phyloP scores from a whole-genome alignment of 1,284 basidiomycete genomes.

The Irpex sp. region DNA sequence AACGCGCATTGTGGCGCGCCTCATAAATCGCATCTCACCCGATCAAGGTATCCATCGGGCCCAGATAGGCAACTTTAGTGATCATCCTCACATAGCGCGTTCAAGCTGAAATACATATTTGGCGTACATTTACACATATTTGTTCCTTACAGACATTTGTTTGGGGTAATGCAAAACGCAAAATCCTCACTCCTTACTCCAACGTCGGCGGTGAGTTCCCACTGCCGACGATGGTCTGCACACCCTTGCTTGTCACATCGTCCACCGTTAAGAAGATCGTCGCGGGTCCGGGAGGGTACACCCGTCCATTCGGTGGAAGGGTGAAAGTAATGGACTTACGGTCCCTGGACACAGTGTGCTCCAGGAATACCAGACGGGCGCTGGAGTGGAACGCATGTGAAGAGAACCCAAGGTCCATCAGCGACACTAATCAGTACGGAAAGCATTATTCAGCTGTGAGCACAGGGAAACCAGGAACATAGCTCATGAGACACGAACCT shows the following conservation, averaged over 20 bases:
- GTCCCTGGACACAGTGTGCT: slow-evolving; percentile 29
- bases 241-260: slow-evolving; percentile 9
- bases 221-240: slow-evolving; percentile 11
- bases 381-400: slow-evolving; percentile 42
- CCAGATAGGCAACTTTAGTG: background rate
- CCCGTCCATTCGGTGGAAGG: slow-evolving; percentile 37
- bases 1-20: background rate
- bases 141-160: background rate
- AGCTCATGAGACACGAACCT: slow-evolving; percentile 18
- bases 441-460: background rate
- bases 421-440: slow-evolving; percentile 24
- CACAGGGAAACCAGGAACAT: too few species aligned
- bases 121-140: background rate
- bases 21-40: background rate
- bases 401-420: slow-evolving; percentile 46
- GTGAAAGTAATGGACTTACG: slow-evolving; percentile 34
- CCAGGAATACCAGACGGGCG: slow-evolving; percentile 42
- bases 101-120: too few species aligned
- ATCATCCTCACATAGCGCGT: background rate
- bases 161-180: too few species aligned
- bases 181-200: background rate
- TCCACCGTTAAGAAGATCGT: slow-evolving; percentile 36
- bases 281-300: slow-evolving; percentile 50
- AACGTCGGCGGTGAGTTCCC: slow-evolving; percentile 7
- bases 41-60: background rate